These are phyloP conservation scores for Aspergillus bertholletiae DNA, from an alignment of 495 filamentous ascomycete genomes.

Conservation along the genomic window DNA sequence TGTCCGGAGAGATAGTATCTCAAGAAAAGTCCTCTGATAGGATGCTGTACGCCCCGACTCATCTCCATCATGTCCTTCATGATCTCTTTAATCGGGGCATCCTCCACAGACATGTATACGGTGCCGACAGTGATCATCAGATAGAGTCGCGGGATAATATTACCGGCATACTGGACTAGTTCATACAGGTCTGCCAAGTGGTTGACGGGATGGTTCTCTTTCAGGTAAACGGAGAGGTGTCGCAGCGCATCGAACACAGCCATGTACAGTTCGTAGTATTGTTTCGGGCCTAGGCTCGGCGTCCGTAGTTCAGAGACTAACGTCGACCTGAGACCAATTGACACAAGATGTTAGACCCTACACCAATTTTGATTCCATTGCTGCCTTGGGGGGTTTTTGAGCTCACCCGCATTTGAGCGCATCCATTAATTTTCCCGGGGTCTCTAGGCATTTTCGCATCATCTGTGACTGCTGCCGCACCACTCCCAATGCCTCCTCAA, in stretches of 20 bases:
- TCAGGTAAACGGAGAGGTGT: conserved; percentile 92
- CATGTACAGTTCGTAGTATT: conserved; percentile 99
- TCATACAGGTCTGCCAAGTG: conserved; percentile 98
- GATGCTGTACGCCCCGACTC: conserved; percentile 96
- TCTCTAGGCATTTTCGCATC: conserved; percentile 97
- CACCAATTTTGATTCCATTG: conserved; percentile 17
- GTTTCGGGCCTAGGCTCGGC: conserved; percentile 91
- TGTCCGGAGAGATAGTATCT: conserved; percentile 95
- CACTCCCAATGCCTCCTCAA: conserved; percentile 93
- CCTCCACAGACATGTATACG: conserved; percentile 97
- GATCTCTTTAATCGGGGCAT: conserved; percentile 98
- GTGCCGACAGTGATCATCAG: conserved; percentile 99
- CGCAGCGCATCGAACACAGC: conserved; percentile 95
- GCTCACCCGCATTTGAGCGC: conserved; percentile 96
- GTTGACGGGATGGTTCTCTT: conserved; percentile 95
- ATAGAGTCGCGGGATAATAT: conserved; percentile 94
- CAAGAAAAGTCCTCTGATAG: conserved; percentile 88
- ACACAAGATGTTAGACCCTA: conserved; percentile 15
- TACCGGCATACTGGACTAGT: conserved; percentile 97
- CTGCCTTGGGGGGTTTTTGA: conserved; percentile 29
- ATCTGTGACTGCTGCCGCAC: conserved; percentile 93
- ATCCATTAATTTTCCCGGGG: conserved; percentile 98
- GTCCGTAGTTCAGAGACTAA: conserved; percentile 96
- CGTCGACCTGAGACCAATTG: conserved; percentile 68
- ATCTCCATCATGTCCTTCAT: conserved; percentile 99